Evolutionary conservation across 2,329 filamentous ascomycete species (phyloP), one percentile per base, ranked within the genome.

Genomic region (Aspergillus pseudonomiae): DNA sequence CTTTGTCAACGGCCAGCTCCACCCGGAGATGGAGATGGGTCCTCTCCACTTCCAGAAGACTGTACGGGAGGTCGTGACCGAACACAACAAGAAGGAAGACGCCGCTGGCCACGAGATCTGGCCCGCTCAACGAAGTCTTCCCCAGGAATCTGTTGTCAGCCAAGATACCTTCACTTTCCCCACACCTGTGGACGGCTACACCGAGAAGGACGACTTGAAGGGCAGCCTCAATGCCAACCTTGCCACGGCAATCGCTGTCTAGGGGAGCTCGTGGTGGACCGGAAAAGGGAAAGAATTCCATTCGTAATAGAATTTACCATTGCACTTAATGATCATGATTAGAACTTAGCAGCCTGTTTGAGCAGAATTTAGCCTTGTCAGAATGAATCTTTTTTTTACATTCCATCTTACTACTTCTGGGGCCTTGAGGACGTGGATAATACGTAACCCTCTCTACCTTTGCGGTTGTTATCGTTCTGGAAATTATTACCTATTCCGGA

Each of bases 1-100:
- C 46, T 89, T 88, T 66, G 77, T 87, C 70, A 88, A 86, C 69
- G 87, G 86, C 57, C 83, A 88, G 73, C 75, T 88, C 72, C 86
- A 89, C 71, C 84, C 87, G 0, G 76, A 79, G 48, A 81, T 85
- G 77, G 87, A 89, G 70, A 83, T 85, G 71, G 83, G 83, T 0
- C 83, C 85, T 0, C 75, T 87, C 0, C 83, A 82, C 74, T 87
- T 88, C 80, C 84, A 87, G 76, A 80, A 80, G 34, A 70, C 75
- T 3, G 81, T 86, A 26, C 81, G 84, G 6, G 81, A 84, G 45
- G 66, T 82, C 14, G 74, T 88, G 52, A 77, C 77, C 52, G 77
- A 78, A 39, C 84, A 87, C 68, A 76, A 67, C 39, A 72, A 80
- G 64, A 75, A 76, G 32, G 85, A 88, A 70, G 77, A 80, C 63